A percentile compares a stretch with the other conserved stretches of the same genome.
Evolutionary conservation across 306 rosid genomes (phyloP).

Genomic region (Clitoria ternatea): DNA sequence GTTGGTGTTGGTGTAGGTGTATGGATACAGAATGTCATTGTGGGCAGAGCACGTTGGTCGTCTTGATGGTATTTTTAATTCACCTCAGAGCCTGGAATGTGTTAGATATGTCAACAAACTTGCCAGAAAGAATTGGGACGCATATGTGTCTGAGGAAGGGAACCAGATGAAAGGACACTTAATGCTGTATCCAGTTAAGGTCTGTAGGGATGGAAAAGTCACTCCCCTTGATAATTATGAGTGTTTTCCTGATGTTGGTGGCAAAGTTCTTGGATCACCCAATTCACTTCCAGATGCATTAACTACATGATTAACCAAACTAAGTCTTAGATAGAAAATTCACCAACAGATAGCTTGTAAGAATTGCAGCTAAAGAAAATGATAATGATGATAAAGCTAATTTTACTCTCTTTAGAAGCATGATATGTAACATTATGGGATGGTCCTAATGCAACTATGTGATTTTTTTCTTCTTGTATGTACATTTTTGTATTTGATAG

Average conservation of each 20-base stretch:
- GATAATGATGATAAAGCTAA: not conserved
- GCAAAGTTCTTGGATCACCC: slow-evolving; percentile 60
- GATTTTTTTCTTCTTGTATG: slow-evolving; percentile 3
- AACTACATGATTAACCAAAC: slow-evolving; percentile 32
- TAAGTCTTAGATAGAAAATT: not conserved
- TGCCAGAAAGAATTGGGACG: slow-evolving; percentile 45
- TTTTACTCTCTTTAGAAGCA: not conserved
- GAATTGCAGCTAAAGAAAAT: not conserved
- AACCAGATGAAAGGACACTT: slow-evolving; percentile 48
- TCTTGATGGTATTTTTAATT: slow-evolving; percentile 33
- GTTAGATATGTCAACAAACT: slow-evolving; percentile 35
- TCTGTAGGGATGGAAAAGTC: slow-evolving; percentile 49
- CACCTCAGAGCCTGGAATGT: slow-evolving; percentile 52
- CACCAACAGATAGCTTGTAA: not conserved
- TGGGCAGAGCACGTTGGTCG: slow-evolving; percentile 64
- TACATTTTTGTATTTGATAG: slow-evolving; percentile 10
- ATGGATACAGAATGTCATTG: slow-evolving; percentile 66
- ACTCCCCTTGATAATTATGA: slow-evolving; percentile 40
- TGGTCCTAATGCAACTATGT: not conserved
- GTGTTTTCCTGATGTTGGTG: slow-evolving; percentile 69
- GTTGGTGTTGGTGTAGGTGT: slow-evolving; percentile 40
- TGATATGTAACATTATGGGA: not conserved
- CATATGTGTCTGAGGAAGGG: slow-evolving; percentile 44
- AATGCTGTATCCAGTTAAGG: slow-evolving; percentile 57
- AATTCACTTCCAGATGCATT: slow-evolving; percentile 62